Conservation (phyloP, 495 filamentous ascomycete genomes). For the Talaromyces ruber region DNA sequence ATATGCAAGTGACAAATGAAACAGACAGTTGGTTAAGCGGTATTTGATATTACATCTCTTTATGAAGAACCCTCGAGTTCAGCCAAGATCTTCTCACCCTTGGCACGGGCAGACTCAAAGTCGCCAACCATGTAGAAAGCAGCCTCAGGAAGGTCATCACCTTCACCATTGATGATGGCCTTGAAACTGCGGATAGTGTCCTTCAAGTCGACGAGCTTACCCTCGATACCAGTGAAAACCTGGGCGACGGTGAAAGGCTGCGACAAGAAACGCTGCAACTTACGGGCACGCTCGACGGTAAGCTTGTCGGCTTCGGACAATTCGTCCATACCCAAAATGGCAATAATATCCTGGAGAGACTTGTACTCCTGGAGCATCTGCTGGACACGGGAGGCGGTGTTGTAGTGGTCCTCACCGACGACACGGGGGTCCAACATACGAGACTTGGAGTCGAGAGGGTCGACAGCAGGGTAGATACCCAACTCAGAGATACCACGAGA, state of each 20-base stretch:
- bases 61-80: constrained; percentile 74
- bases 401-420: constrained; percentile 95
- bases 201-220: constrained; percentile 93
- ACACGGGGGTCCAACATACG: constrained; percentile 99
- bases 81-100: constrained; percentile 99
- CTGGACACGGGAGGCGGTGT: constrained; percentile 88
- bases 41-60: constrained; percentile 31
- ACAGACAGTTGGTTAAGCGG: constrained; percentile 10
- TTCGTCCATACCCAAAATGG: constrained; percentile 99
- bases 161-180: constrained; percentile 91
- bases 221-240: constrained; percentile 99
- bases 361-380: constrained; percentile 99
- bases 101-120: constrained; percentile 82
- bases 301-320: constrained; percentile 98
- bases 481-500: constrained; percentile 99
- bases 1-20: constrained; percentile 17
- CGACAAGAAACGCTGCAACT: constrained; percentile 98
- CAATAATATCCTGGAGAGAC: constrained; percentile 99
- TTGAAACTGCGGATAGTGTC: constrained; percentile 97
- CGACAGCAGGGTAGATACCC: constrained; percentile 99
- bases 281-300: constrained; percentile 99
- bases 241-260: constrained; percentile 99
- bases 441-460: constrained; percentile 98
- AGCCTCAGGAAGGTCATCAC: constrained; percentile 89
- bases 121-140: constrained; percentile 99